Conservation (phyloP, 352 stramenopile species). For the Thalassiosira mediterranea region DNA sequence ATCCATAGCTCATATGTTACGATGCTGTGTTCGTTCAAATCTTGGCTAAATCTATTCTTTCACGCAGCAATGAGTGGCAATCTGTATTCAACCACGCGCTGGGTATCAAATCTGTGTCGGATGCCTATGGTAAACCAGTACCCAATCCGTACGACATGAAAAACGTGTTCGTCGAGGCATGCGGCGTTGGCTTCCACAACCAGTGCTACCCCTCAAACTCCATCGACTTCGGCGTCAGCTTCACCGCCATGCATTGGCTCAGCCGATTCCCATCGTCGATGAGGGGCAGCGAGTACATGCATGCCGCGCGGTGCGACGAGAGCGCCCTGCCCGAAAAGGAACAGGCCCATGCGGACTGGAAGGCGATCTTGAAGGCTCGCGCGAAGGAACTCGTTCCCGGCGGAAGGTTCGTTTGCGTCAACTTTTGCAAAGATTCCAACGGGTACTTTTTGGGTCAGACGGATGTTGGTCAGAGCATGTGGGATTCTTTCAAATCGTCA, state of each 20-base stretch:
- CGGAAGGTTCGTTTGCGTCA: constrained; percentile 56
- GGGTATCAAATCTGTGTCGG: no score
- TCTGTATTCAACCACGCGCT: no score
- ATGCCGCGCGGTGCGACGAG: constrained; percentile 35
- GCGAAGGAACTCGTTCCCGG: constrained; percentile 51
- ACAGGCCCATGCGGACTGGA: constrained; percentile 54
- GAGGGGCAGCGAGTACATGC: constrained; percentile 27
- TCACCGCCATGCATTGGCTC: constrained; percentile 71
- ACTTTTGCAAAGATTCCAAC: constrained; percentile 59
- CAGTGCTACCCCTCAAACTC: constrained; percentile 56
- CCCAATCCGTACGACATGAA: no score
- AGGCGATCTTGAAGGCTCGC: constrained; percentile 48
- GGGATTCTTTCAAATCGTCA: constrained; percentile 53
- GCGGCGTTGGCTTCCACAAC: no score
- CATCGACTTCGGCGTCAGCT: constrained; percentile 59
- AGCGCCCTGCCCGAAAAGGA: constrained; percentile 26
- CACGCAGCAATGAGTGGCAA: no score
- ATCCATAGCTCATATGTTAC: no score
- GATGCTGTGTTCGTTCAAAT: no score
- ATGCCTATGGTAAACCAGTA: no score
- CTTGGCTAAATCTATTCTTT: no score
- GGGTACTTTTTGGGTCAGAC: constrained; percentile 67
- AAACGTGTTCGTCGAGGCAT: no score
- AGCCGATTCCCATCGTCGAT: constrained; percentile 33
- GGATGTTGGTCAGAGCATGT: constrained; percentile 55